phyloP scores from a whole-genome alignment of 805 yeast genomes.

The Barnettozyma californica region DNA sequence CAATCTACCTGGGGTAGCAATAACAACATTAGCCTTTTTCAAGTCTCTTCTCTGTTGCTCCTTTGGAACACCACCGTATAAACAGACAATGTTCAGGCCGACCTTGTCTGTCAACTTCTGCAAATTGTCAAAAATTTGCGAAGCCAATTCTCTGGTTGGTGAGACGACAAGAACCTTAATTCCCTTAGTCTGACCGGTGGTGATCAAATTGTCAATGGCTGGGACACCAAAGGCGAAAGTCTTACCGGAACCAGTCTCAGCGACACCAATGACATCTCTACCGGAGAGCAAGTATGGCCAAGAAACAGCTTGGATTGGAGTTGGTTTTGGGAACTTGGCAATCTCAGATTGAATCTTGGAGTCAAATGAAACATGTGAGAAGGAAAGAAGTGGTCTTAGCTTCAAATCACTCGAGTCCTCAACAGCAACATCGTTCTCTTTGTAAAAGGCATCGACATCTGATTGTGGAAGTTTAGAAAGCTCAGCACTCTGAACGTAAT shows the following conservation, averaged over 20 bases:
- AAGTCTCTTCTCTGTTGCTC: slow-evolving; percentile 79
- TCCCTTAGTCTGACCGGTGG: slow-evolving; percentile 33
- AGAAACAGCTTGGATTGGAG: slow-evolving; percentile 91
- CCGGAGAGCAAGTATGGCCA: slow-evolving; percentile 86
- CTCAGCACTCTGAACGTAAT: slow-evolving; percentile 35
- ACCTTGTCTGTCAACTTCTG: slow-evolving; percentile 54
- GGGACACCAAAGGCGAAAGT: slow-evolving; percentile 98
- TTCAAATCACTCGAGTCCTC: slow-evolving; percentile 57
- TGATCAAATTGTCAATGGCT: slow-evolving; percentile 67
- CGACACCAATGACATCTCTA: slow-evolving; percentile 91
- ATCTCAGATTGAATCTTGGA: slow-evolving; percentile 54
- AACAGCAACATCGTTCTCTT: slow-evolving; percentile 70
- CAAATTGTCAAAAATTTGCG: slow-evolving; percentile 86
- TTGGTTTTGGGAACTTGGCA: slow-evolving; percentile 77
- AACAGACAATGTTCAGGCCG: slow-evolving; percentile 68
- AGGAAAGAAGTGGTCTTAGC: slow-evolving; percentile 65
- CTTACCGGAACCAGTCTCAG: slow-evolving; percentile 98
- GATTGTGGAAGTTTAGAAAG: slow-evolving; percentile 40
- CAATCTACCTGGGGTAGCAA: slow-evolving; percentile 98
- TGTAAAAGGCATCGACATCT: slow-evolving; percentile 57
- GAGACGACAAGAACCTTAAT: slow-evolving; percentile 80
- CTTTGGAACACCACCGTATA: slow-evolving; percentile 97
- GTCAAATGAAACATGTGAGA: slow-evolving; percentile 54
- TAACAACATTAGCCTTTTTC: slow-evolving; percentile 66
- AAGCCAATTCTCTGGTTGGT: slow-evolving; percentile 96